Conservation (phyloP, 148 eudicot species). For the Pharnaceum exiguum region DNA sequence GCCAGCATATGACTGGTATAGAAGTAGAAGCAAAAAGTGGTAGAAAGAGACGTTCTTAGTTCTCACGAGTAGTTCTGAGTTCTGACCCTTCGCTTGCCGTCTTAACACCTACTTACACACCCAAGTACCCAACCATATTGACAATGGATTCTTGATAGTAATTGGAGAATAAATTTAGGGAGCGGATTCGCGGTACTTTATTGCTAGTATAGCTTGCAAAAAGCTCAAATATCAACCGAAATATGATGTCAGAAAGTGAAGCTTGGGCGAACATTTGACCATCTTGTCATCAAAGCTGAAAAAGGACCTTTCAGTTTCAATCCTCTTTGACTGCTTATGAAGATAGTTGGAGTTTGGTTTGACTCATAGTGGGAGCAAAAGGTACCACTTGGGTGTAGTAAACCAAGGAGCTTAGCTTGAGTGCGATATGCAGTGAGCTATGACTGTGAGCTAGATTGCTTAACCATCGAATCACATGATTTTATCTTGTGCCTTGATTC, state of each 20-base stretch:
- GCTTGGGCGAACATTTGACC: conserved; percentile 3
- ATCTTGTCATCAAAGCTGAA: conserved; percentile 7
- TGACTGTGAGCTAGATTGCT: too few relatives aligned
- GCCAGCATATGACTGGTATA: neutral
- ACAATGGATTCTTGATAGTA: conserved; percentile 5
- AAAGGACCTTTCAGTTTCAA: conserved; percentile 13
- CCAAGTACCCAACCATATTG: conserved; percentile 25
- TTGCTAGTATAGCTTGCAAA: too few relatives aligned
- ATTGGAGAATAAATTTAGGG: too few relatives aligned
- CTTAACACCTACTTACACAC: conserved; percentile 17
- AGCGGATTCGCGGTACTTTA: too few relatives aligned
- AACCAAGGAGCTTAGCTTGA: too few relatives aligned
- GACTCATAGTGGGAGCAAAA: conserved; percentile 5
- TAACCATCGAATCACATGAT: too few relatives aligned
- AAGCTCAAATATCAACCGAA: neutral
- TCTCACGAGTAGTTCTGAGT: neutral
- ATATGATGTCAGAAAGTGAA: conserved; percentile 16
- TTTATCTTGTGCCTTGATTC: too few relatives aligned
- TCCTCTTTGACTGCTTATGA: conserved; percentile 9
- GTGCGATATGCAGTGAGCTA: too few relatives aligned
- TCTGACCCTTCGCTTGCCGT: conserved; percentile 14
- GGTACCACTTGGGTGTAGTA: too few relatives aligned
- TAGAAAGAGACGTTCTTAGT: neutral
- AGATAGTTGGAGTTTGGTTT: conserved; percentile 21
- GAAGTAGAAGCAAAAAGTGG: neutral